Percentiles rank a stretch among this genome's conserved stretches.
These are phyloP conservation scores for Oryza glaberrima DNA, from an alignment of 176 grass and related monocot species.

Conservation along the genomic window DNA sequence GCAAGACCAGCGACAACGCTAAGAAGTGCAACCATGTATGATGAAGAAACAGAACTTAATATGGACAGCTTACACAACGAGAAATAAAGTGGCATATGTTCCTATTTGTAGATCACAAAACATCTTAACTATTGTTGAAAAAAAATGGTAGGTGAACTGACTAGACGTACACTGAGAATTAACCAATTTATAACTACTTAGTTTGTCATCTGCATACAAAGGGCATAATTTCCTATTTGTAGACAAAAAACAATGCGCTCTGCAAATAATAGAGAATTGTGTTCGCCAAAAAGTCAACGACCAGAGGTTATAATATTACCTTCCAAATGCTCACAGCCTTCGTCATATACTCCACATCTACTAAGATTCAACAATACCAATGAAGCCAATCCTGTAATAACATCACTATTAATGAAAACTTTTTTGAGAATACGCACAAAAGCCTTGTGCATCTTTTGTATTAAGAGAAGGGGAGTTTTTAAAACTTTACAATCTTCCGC, in stretches of 20 bases:
- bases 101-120: neutral
- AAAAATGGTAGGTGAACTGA: neutral
- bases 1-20: neutral
- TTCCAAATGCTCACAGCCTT: conserved; percentile 80
- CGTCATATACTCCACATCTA: conserved; percentile 76
- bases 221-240: neutral
- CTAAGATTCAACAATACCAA: conserved; percentile 79
- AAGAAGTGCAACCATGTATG: conserved; percentile 15
- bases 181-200: conserved; percentile 8
- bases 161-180: neutral
- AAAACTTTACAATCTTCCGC: no score
- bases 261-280: conserved; percentile 7
- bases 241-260: neutral
- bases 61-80: neutral
- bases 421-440: no score
- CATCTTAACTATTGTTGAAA: neutral
- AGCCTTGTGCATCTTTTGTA: no score
- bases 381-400: conserved; percentile 68
- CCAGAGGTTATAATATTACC: conserved; percentile 42
- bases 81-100: neutral
- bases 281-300: conserved; percentile 7
- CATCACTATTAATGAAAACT: conserved; percentile 23
- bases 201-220: conserved; percentile 18
- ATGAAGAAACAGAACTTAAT: neutral
- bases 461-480: no score